Base-by-base conservation (phyloP, 331 rosid genomes). In the Acacia concinna region DNA sequence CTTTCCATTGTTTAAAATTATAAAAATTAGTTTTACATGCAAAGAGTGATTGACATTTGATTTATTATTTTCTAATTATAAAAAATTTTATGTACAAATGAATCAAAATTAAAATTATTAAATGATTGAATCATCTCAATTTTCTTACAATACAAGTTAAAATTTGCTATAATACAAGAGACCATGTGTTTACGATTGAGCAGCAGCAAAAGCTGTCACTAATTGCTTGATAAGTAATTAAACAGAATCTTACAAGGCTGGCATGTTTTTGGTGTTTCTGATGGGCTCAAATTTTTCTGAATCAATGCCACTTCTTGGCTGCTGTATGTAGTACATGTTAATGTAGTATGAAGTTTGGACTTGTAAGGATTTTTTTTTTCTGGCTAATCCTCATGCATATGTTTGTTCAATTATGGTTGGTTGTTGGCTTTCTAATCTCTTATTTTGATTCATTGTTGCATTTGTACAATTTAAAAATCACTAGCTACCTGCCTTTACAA, bases 371-470 rank as follows among this genome's bases (percentile, higher is more conserved):
- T 5, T 44, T 54, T 38, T 54, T 5, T 73, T 77, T 82, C 32
- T 30, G 44, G 78, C 32, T 57, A 37, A 56, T 52, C 44, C 32
- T 56, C 68, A 74, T 37, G 54, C 52, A 14, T 56, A 37, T 38
- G 23, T 35, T 56, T 11, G 51, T 7, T 56, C 41, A 14, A 28
- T 51, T 49, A 32, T 59, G 35, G 77, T 34, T 76, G 10, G 65
- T 82, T 75, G 34, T 71, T 65, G 30, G 73, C 68, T 78, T 28
- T 75, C 51, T 79, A 23, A 52, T 84, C 57, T 52, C 41, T 43
- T 34, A 23, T 41, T 67, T 60, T 71, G 76, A 56, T 70, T 54
- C 21, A 8, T 54, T 54, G 30, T 54, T 79, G 52, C 63, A 77
- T 67, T 38, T 52, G 25, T 71, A 66, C 35, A 43, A 77, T 32